Percentiles rank a stretch among this genome's conserved stretches.
phyloP scores from a whole-genome alignment of 768 basidiomycete species.

The Botryobasidium botryosum region DNA sequence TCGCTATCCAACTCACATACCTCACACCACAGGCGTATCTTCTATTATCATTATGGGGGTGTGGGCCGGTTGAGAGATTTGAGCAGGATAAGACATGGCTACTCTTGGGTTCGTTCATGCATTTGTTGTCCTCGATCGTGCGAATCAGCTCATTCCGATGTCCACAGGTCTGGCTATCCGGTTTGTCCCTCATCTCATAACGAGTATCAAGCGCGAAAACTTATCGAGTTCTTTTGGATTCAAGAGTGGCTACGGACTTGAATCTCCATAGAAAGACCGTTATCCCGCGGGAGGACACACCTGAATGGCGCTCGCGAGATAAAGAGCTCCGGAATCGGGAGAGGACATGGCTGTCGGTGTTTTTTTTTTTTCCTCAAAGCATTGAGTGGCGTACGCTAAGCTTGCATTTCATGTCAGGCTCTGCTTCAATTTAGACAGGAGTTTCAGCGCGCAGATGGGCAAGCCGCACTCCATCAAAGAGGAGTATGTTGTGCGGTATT shows the following conservation, averaged over 20 bases:
- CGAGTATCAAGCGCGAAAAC: not conserved
- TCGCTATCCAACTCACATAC: no score
- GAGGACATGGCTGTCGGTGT: constrained; percentile 63
- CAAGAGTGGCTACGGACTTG: constrained; percentile 86
- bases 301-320: constrained; percentile 67
- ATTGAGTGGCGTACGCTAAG: constrained; percentile 1
- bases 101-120: constrained; percentile 51
- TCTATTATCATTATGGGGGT: constrained; percentile 75
- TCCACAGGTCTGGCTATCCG: constrained; percentile 32
- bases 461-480: constrained; percentile 87
- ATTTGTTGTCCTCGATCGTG: constrained; percentile 10
- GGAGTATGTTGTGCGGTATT: constrained; percentile 57
- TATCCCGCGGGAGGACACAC: constrained; percentile 39
- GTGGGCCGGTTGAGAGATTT: constrained; percentile 88
- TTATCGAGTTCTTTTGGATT: constrained; percentile 7
- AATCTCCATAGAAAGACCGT: constrained; percentile 83
- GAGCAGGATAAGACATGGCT: constrained; percentile 95
- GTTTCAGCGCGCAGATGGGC: constrained; percentile 89
- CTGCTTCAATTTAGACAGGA: constrained; percentile 74
- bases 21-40: constrained; percentile 92
- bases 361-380: constrained; percentile 12
- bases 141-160: not conserved
- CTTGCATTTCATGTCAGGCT: constrained; percentile 17
- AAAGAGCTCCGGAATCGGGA: constrained; percentile 86
- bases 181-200: constrained; percentile 23